Base-by-base conservation (phyloP, 345 rosid species). In the Salix purpurea region DNA sequence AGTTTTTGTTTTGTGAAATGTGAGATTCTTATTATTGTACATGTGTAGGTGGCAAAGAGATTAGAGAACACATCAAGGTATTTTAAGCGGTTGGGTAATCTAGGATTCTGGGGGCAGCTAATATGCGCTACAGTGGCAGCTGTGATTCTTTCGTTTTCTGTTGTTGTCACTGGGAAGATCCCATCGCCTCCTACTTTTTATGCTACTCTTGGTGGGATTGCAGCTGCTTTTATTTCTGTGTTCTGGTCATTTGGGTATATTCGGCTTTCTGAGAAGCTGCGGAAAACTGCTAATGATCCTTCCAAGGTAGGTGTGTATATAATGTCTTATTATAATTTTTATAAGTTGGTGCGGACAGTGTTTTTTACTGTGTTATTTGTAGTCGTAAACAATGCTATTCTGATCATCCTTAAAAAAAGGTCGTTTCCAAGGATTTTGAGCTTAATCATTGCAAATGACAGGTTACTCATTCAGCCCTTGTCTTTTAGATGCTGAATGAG, bases 171-270 rank as follows among this genome's bases (percentile, higher is more conserved):
- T 1, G 98, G 98, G 81, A 92, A 87, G 82, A 82, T 93, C n/a
- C 78, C 92, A 15, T 92, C 98, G 0, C 98, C 98, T 26, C 83
- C 90, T 30, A 91, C 93, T 0, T 96, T 96, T 80, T 96, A 94
- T 75, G 90, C 97, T 12, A 96, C 99, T 32, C 84, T 95, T 7
- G 94, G 88, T 42, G 98, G 98, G 50, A 96, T 94, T 37, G 98
- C 88, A 5, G 99, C 99, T 60, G 87, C 93, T 0, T 96, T 94
- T 81, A 85, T 94, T 64, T 96, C 99, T 0, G 90, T 96, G 48
- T 96, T 96, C 76, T 96, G 96, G 97, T 96, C 99, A 2, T 96
- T 94, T 78, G 97, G 97, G 21, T 92, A 96, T 74, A 90, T 96
- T 74, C 87, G 93, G 23, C 94, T 96, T 40, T 89, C 99, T 0